These are phyloP conservation scores for Rosa chinensis DNA, from an alignment of 306 rosid species.

Conservation along the genomic window DNA sequence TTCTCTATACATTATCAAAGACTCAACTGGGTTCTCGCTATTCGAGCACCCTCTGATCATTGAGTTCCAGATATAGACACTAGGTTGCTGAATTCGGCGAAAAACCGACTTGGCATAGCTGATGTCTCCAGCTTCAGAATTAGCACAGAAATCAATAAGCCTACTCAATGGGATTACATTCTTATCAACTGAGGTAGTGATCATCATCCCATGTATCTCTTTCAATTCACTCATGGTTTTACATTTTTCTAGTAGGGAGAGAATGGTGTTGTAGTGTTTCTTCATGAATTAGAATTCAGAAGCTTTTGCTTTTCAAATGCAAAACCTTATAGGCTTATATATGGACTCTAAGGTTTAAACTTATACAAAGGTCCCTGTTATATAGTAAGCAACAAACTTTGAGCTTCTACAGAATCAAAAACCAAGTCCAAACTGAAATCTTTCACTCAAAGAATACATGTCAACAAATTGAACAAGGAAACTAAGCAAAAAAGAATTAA, in stretches of 20 bases:
- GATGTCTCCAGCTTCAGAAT: constrained; percentile 52
- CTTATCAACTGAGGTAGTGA: constrained; percentile 47
- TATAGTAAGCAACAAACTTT: not conserved
- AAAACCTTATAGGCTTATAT: not conserved
- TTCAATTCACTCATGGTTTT: constrained; percentile 52
- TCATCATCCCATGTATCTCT: constrained; percentile 46
- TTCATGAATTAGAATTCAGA: constrained; percentile 20
- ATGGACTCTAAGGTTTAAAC: not conserved
- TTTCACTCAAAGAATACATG: not conserved
- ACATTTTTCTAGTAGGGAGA: constrained; percentile 51
- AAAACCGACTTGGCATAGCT: constrained; percentile 52
- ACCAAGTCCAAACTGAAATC: not conserved
- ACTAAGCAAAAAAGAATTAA: not conserved
- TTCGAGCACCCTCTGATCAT: constrained; percentile 65
- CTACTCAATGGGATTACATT: constrained; percentile 57
- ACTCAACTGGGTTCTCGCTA: constrained; percentile 40
- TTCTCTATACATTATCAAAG: constrained; percentile 45
- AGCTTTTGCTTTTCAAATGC: not conserved
- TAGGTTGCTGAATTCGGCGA: constrained; percentile 45
- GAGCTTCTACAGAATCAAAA: not conserved
- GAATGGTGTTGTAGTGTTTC: constrained; percentile 43
- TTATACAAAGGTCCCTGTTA: not conserved
- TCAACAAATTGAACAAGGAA: not conserved
- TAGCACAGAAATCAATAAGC: constrained; percentile 61
- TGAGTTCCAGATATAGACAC: constrained; percentile 73